Evolutionary conservation across 192 early-diverging fungal species (phyloP).

Genomic region (Rhizophlyctis rosea): DNA sequence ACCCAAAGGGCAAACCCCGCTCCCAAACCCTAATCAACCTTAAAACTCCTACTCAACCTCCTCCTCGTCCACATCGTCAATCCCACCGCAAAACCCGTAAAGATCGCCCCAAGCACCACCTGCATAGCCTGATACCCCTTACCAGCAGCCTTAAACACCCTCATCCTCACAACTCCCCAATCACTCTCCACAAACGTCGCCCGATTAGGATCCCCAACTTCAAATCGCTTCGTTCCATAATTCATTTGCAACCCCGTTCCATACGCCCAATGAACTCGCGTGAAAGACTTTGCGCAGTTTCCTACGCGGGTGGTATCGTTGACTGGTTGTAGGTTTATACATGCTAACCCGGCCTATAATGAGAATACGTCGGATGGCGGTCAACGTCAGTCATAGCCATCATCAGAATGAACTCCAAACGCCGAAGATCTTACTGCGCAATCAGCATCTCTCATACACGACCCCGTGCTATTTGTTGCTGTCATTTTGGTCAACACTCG

Average conservation of each 20-base stretch:
- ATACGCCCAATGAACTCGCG: constrained; percentile 45
- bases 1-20: too few species aligned
- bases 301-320: constrained; percentile 20
- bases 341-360: neutral
- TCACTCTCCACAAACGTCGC: constrained; percentile 41
- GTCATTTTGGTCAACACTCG: constrained; percentile 24
- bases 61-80: too few species aligned
- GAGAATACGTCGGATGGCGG: too few species aligned
- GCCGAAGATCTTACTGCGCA: constrained; percentile 6
- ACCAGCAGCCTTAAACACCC: constrained; percentile 33
- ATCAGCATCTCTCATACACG: constrained; percentile 16
- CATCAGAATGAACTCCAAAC: neutral
- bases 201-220: constrained; percentile 42
- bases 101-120: constrained; percentile 27
- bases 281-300: constrained; percentile 27
- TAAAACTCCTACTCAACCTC: too few species aligned
- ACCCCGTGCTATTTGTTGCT: constrained; percentile 7
- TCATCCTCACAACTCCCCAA: constrained; percentile 25
- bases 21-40: too few species aligned
- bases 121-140: constrained; percentile 36
- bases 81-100: constrained; percentile 21
- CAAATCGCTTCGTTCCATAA: constrained; percentile 28
- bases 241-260: constrained; percentile 48
- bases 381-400: neutral
- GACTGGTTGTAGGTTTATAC: neutral